These are phyloP conservation scores for Lentithecium fluviatile DNA, from an alignment of 495 filamentous ascomycete species.

Conservation along the genomic window DNA sequence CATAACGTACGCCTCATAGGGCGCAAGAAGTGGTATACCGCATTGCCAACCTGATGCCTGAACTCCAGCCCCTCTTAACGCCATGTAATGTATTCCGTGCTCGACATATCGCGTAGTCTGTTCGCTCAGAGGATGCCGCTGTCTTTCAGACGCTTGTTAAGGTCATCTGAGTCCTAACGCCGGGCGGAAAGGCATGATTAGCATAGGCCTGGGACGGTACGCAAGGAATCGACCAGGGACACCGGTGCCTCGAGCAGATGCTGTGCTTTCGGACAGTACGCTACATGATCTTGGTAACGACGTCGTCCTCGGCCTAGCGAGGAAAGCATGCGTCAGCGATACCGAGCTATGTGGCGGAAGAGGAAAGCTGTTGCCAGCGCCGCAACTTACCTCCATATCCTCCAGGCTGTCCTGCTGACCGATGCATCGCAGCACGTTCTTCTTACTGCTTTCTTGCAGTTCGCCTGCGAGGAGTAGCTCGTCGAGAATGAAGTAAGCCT, in stretches of 20 bases:
- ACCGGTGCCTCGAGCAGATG: constrained; percentile 5
- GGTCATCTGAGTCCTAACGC: constrained; percentile 33
- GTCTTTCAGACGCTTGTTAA: constrained; percentile 31
- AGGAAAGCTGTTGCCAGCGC: constrained; percentile 11
- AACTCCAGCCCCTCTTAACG: constrained; percentile 18
- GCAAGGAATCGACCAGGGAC: constrained; percentile 1
- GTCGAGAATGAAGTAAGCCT: constrained; percentile 98
- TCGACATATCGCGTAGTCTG: constrained; percentile 20
- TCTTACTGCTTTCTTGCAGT: constrained; percentile 99
- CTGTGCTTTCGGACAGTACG: constrained; percentile 4
- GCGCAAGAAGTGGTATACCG: constrained; percentile 30
- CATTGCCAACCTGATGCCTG: constrained; percentile 18
- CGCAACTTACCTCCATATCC: constrained; percentile 88
- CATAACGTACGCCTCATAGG: constrained; percentile 14
- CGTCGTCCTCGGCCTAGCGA: constrained; percentile 86
- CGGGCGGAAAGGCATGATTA: constrained; percentile 23
- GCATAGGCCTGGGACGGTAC: constrained; percentile 17
- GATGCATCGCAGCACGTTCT: constrained; percentile 94
- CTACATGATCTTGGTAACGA: constrained; percentile 91
- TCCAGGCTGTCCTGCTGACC: constrained; percentile 91
- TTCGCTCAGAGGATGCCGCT: constrained; percentile 34
- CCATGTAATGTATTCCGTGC: constrained; percentile 16
- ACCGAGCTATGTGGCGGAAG: constrained; percentile 50
- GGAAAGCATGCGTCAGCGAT: constrained; percentile 41
- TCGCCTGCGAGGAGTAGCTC: constrained; percentile 94